Conservation (phyloP, 2,329 filamentous ascomycete species). For the Fusarium circinatum region DNA sequence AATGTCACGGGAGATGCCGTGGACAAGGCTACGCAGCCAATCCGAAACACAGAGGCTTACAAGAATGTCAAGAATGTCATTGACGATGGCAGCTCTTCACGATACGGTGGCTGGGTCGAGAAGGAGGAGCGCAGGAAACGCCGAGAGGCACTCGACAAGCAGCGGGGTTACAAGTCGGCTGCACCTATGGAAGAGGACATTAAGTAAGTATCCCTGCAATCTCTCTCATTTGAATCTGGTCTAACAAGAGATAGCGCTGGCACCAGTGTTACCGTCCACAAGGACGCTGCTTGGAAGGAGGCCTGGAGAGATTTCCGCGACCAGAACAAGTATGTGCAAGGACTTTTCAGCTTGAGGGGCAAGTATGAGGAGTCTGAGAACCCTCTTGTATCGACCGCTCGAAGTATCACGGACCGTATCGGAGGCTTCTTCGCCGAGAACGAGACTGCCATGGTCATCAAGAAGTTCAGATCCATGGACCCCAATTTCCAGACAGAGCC, state of each 20-base stretch:
- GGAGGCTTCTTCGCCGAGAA: slow-evolving; percentile 98
- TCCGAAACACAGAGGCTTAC: slow-evolving; percentile 93
- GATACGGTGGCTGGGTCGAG: slow-evolving; percentile 96
- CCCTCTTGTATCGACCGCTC: slow-evolving; percentile 89
- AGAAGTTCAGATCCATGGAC: slow-evolving; percentile 97
- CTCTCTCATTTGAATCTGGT: neutral
- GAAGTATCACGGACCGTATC: slow-evolving; percentile 92
- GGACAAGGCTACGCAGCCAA: slow-evolving; percentile 93
- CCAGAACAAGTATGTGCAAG: slow-evolving; percentile 86
- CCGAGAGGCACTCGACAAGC: slow-evolving; percentile 78
- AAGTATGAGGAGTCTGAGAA: slow-evolving; percentile 98
- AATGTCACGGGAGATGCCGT: slow-evolving; percentile 86
- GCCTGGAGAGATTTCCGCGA: slow-evolving; percentile 98
- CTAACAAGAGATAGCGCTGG: slow-evolving; percentile 74
- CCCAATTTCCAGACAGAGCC: slow-evolving; percentile 94
- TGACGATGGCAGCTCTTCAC: slow-evolving; percentile 94
- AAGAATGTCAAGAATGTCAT: slow-evolving; percentile 96
- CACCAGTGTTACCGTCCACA: slow-evolving; percentile 93
- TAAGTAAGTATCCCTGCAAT: slow-evolving; percentile 72
- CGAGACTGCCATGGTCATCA: slow-evolving; percentile 96
- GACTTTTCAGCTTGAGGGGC: slow-evolving; percentile 84
- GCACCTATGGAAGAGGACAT: slow-evolving; percentile 84
- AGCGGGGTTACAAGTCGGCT: slow-evolving; percentile 55
- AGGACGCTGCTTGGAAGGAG: slow-evolving; percentile 97
- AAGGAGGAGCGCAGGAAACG: slow-evolving; percentile 90